A percentile compares a stretch with the other conserved stretches of the same genome.
Conservation (phyloP, 805 yeast species). For the Candida saitoana region DNA sequence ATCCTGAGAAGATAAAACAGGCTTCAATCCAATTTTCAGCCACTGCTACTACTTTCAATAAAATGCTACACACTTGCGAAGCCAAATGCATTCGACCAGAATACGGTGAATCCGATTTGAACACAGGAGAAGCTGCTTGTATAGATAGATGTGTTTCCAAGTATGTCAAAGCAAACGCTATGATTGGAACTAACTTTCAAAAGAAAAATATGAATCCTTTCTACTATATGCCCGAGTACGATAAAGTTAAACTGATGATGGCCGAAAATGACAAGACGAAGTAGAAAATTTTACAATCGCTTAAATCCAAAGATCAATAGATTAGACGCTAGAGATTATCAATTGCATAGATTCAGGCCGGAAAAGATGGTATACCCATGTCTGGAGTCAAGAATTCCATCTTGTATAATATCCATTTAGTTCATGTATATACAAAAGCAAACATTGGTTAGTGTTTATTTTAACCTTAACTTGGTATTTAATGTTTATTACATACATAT, state of each 20-base stretch:
- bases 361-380: too few species aligned
- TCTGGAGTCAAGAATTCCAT: too few species aligned
- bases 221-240: slow-evolving; percentile 40
- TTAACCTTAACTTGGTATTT: too few species aligned
- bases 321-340: too few species aligned
- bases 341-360: too few species aligned
- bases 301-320: too few species aligned
- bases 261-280: background rate
- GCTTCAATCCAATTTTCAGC: slow-evolving; percentile 71
- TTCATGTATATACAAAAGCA: too few species aligned
- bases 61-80: slow-evolving; percentile 59
- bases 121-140: slow-evolving; percentile 80
- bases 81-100: slow-evolving; percentile 80
- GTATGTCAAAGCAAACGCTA: slow-evolving; percentile 67
- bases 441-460: too few species aligned
- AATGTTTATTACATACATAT: too few species aligned
- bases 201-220: slow-evolving; percentile 41
- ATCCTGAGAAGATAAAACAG: slow-evolving; percentile 54
- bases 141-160: slow-evolving; percentile 83
- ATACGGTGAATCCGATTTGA: slow-evolving; percentile 79
- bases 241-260: slow-evolving; percentile 17
- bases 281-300: too few species aligned
- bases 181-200: slow-evolving; percentile 54
- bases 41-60: slow-evolving; percentile 51
- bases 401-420: too few species aligned